Evolutionary conservation across 2,329 filamentous ascomycete species (phyloP).

Genomic region (Diaporthe sp.): DNA sequence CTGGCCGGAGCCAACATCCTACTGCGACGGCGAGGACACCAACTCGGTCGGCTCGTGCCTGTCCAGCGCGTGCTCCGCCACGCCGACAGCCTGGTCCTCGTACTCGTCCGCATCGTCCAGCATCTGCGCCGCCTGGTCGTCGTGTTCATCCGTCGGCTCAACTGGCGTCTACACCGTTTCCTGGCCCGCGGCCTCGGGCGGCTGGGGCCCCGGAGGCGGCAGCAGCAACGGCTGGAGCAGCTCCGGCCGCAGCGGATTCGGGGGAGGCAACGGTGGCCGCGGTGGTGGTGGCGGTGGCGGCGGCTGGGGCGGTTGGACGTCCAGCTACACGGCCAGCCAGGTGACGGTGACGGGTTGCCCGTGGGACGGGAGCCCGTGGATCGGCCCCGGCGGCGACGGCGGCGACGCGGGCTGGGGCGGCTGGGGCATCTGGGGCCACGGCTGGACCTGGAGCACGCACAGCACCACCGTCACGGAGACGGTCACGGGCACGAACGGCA

Average conservation of each 20-base stretch:
- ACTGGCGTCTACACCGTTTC: slow-evolving; percentile 57
- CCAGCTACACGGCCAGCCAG: slow-evolving; percentile 55
- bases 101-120: slow-evolving; percentile 56
- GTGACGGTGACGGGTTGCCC: slow-evolving; percentile 60
- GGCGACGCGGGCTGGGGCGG: slow-evolving; percentile 56
- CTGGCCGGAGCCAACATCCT: slow-evolving; percentile 51
- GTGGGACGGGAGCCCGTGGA: slow-evolving; percentile 58
- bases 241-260: slow-evolving; percentile 28
- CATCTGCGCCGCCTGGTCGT: slow-evolving; percentile 56
- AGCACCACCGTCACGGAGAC: slow-evolving; percentile 52
- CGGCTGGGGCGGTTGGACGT: slow-evolving; percentile 43
- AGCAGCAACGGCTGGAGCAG: slow-evolving; percentile 1
- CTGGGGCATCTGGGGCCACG: slow-evolving; percentile 57
- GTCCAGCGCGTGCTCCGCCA: slow-evolving; percentile 49
- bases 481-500: slow-evolving; percentile 51
- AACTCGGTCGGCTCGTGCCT: slow-evolving; percentile 50
- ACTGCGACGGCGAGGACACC: slow-evolving; percentile 49
- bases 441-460: slow-evolving; percentile 55
- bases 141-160: slow-evolving; percentile 55
- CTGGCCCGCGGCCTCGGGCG: slow-evolving; percentile 50
- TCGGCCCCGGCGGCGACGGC: slow-evolving; percentile 54
- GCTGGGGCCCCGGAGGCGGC: slow-evolving; percentile 42
- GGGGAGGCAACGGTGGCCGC: slow-evolving; percentile 30
- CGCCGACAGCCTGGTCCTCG: slow-evolving; percentile 48
- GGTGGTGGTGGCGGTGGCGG: slow-evolving; percentile 30